Base-by-base conservation (phyloP, 2,329 filamentous ascomycete genomes). In the Delphinella strobiligena region DNA sequence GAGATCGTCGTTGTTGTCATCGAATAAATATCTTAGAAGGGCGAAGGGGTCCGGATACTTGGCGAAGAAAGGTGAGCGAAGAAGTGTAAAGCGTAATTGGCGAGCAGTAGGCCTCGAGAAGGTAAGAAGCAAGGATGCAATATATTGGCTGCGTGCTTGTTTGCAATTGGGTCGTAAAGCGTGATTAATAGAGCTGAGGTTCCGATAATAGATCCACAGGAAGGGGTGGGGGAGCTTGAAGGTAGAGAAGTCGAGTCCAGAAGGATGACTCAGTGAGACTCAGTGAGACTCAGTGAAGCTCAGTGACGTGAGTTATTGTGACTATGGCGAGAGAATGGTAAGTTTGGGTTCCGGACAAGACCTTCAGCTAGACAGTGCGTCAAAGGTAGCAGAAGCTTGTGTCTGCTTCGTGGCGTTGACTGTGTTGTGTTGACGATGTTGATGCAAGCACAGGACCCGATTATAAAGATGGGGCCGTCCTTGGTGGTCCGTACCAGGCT, bases 1-100 rank as follows among this genome's bases (percentile, higher is more conserved):
- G 40, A 41, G 49, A 50, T 49, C 45, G 51, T 51, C 37, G 48
- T 38, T 42, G 47, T 44, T 47, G 45, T 51, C 49, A 51, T 53
- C 22, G 7, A 12, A 27, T 48, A 49, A 45, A 41, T 42, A 45
- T 45, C 35, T 42, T 42, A 34, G 45, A 30, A 48, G 36, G 32
- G 31, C 24, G 19, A 19, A 32, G 24, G 16, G 34, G 35, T 34
- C 37, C 39, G 42, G 40, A 34, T 36, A 34, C 36, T 32, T 37
- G 34, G 42, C 36, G 46, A 36, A 36, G 34, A 31, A 19, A 18
- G 34, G 29, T 36, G 36, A 36, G 34, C 32, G 45, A 42, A 22
- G 43, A 29, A 35, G 40, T 43, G 31, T 36, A 22, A 43, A 49
- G 47, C 47, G 43, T n/a, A n/a, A n/a, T n/a, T n/a, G n/a, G n/a